Percentiles rank a stretch among this genome's conserved stretches.
phyloP scores from a whole-genome alignment of 2,329 filamentous ascomycete species.

The Sordariomycetes sp. region DNA sequence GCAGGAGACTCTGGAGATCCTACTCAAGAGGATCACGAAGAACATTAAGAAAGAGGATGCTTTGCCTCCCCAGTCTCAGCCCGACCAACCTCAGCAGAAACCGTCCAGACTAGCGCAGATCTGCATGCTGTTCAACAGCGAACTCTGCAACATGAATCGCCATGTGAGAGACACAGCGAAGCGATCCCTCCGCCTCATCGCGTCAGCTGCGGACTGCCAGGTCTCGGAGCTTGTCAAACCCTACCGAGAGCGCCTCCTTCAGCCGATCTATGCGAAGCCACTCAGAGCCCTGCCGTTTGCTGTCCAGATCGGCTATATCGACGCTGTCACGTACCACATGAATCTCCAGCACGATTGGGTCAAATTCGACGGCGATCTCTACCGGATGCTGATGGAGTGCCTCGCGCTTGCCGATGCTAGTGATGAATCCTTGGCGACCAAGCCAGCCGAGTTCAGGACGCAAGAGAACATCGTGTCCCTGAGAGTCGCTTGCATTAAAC shows the following conservation, averaged over 20 bases:
- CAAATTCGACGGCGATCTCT: constrained; percentile 83
- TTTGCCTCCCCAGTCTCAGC: constrained; percentile 17
- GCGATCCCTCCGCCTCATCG: constrained; percentile 68
- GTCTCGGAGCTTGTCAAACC: constrained; percentile 83
- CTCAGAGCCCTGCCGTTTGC: constrained; percentile 85
- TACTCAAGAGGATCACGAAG: constrained; percentile 70
- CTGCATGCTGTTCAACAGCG: constrained; percentile 75
- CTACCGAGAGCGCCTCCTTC: constrained; percentile 80
- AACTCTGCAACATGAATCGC: constrained; percentile 91
- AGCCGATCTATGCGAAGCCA: constrained; percentile 91
- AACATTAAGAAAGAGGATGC: constrained; percentile 72
- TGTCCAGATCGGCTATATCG: constrained; percentile 96
- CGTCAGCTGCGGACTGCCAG: constrained; percentile 64
- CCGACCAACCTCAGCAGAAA: constrained; percentile 4
- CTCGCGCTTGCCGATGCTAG: constrained; percentile 88
- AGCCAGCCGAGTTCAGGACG: constrained; percentile 89
- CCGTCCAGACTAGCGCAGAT: constrained; percentile 49
- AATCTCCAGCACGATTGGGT: constrained; percentile 82
- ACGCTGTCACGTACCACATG: constrained; percentile 93
- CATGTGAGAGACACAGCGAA: constrained; percentile 85
- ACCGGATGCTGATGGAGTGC: constrained; percentile 84
- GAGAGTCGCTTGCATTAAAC: constrained; percentile 83
- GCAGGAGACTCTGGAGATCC: constrained; percentile 69
- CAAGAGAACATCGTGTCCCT: constrained; percentile 88
- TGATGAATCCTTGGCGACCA: constrained; percentile 85